Base-by-base conservation (phyloP, 1,139 yeast genomes). In the Taiozyma onychis region DNA sequence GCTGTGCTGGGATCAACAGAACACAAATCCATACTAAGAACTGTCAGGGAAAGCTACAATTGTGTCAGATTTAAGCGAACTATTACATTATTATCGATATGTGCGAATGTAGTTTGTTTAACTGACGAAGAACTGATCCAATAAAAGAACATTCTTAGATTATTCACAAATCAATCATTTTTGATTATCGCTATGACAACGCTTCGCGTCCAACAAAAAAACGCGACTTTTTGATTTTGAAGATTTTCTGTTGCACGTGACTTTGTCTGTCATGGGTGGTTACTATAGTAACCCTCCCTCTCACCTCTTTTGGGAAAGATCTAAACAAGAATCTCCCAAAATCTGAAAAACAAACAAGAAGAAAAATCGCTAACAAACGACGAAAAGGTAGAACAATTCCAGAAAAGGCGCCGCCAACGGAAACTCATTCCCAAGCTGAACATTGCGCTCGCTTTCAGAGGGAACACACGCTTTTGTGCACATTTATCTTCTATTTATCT, bases 271-370 rank as follows among this genome's bases (percentile, higher is more conserved):
- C 37, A 7, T 13, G 18, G 3, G 9, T 18, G 18, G 30, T 43
- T 43, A 22, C 27, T 39, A 18, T n/a, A 16, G 41, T 37, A 42
- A 46, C 42, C 7, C 24, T 2, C 2, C 4, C 14, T 7, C 5
- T 7, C 8, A 16, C 26, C 32, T 41, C 24, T 8, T 30, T n/a
- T 39, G 24, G 49, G 46, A 37, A 43, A 47, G 28, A 30, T 24
- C 44, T 39, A 43, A 47, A 44, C 44, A 47, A 41, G 32, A 30
- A 47, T 30, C 27, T 41, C n/a, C 32, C 10, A 22, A 18, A n/a
- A 18, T 3, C 26, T 22, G 6, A 26, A 26, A 41, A 14, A 30
- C 26, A 28, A 18, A 30, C 11, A 9, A 11, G 24, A 39, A 39
- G 43, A 22, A 47, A 39, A 39, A 26, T 21, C 14, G 14, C 24